Percentiles rank a stretch among this genome's conserved stretches.
phyloP scores from a whole-genome alignment of 2,329 filamentous ascomycete species.

The Aspergillus calidoustus region DNA sequence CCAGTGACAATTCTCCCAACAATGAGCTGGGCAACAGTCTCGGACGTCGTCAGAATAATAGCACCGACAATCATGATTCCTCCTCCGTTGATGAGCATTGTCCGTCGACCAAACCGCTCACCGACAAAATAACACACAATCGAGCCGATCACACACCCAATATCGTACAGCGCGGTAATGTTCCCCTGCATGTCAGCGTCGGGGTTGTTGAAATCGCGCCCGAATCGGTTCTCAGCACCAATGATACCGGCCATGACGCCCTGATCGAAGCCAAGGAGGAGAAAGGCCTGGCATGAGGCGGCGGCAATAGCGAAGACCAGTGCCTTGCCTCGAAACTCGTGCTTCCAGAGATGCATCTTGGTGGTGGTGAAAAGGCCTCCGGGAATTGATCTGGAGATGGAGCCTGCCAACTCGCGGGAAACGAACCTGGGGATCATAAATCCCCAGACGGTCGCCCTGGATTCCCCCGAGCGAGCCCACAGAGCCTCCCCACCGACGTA shows the following conservation, averaged over 20 bases:
- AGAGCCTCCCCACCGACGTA: background rate
- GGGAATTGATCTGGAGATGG: too few relatives aligned
- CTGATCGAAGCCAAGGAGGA: slow-evolving; percentile 55
- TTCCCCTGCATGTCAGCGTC: slow-evolving; percentile 46
- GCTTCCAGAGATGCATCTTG: slow-evolving; percentile 27
- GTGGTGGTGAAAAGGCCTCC: too few relatives aligned
- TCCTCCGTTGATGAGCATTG: slow-evolving; percentile 48
- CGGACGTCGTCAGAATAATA: slow-evolving; percentile 42
- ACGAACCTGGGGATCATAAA: background rate
- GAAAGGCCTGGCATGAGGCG: slow-evolving; percentile 47
- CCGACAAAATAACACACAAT: slow-evolving; percentile 44
- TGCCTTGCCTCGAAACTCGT: slow-evolving; percentile 27
- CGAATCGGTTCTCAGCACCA: slow-evolving; percentile 48
- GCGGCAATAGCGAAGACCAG: slow-evolving; percentile 34
- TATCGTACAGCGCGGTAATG: slow-evolving; percentile 35
- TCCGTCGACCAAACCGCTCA: slow-evolving; percentile 49
- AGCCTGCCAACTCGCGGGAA: too few relatives aligned
- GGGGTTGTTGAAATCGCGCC: slow-evolving; percentile 44
- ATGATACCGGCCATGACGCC: slow-evolving; percentile 46
- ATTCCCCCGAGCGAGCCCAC: background rate
- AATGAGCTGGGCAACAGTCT: slow-evolving; percentile 51
- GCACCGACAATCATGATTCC: slow-evolving; percentile 40
- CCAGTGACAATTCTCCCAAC: slow-evolving; percentile 54
- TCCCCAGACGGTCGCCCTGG: background rate
- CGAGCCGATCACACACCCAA: slow-evolving; percentile 40